Conservation (phyloP, 495 filamentous ascomycete species). For the Penicillium macrosclerotiorum region DNA sequence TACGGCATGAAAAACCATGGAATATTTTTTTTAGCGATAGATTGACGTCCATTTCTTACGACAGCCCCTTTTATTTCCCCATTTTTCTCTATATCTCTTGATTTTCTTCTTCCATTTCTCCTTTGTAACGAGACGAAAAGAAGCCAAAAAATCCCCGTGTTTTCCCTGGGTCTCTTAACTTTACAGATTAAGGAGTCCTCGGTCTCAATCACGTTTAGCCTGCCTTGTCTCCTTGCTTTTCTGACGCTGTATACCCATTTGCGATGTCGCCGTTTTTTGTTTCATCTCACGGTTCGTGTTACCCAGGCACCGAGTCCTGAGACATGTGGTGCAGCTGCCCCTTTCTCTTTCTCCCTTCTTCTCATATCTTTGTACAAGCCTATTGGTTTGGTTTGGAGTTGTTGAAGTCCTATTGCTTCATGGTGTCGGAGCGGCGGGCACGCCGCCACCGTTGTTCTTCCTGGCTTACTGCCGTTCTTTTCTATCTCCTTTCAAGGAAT, state of each 20-base stretch:
- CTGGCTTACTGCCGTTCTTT: no score
- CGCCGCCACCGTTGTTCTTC: no score
- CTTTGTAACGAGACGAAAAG: conserved; percentile 15
- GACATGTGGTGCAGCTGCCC: background rate
- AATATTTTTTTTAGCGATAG: conserved; percentile 25
- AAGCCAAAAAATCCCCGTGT: conserved; percentile 7
- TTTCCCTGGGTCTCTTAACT: no score
- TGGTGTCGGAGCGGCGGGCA: no score
- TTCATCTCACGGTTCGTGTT: conserved; percentile 1
- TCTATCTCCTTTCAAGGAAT: no score
- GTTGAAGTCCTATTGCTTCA: background rate
- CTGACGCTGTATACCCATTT: conserved; percentile 25
- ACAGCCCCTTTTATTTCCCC: conserved; percentile 15
- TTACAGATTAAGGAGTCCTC: no score
- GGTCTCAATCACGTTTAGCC: no score
- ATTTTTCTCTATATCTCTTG: conserved; percentile 9
- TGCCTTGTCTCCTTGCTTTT: conserved; percentile 5
- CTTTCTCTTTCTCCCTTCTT: background rate
- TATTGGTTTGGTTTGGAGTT: background rate
- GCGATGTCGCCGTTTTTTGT: conserved; percentile 8
- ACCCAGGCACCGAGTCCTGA: background rate
- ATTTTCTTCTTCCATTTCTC: conserved; percentile 8
- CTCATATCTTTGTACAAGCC: conserved; percentile 2
- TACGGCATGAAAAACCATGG: conserved; percentile 20
- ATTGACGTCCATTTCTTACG: conserved; percentile 27